Evolutionary conservation across 2,329 filamentous ascomycete species (phyloP).

Genomic region (Phialocephala sp.): DNA sequence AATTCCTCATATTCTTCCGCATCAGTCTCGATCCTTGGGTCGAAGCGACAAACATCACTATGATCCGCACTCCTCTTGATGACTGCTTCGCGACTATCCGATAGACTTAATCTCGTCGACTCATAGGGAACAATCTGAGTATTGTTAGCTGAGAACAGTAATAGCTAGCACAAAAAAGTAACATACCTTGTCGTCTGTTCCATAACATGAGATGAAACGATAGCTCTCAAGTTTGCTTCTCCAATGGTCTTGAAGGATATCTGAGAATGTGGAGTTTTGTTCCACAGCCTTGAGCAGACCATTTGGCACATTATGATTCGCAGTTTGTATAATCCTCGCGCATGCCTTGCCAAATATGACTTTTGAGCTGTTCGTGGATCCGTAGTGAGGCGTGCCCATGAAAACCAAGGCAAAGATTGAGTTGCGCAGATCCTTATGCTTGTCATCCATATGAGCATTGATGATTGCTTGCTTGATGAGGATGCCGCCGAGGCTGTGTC

Average conservation of each 20-base stretch:
- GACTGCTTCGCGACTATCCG: background rate
- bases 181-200: background rate
- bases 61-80: background rate
- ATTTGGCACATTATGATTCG: background rate
- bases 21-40: background rate
- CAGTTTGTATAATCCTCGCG: background rate
- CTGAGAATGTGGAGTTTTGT: background rate
- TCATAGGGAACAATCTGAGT: background rate
- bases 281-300: background rate
- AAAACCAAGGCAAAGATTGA: slow-evolving; percentile 8
- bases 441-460: background rate
- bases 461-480: slow-evolving; percentile 34
- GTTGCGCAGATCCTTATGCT: background rate
- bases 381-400: slow-evolving; percentile 8
- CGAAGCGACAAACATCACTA: background rate
- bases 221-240: slow-evolving; percentile 4
- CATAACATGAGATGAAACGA: slow-evolving; percentile 6
- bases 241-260: background rate
- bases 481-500: slow-evolving; percentile 36
- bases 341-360: background rate
- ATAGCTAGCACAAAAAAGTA: background rate
- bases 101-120: background rate
- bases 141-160: background rate
- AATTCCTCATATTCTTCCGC: background rate
- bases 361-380: background rate